These are phyloP conservation scores for Xanthoconium separans DNA, from an alignment of 1,284 basidiomycete genomes.

Conservation along the genomic window DNA sequence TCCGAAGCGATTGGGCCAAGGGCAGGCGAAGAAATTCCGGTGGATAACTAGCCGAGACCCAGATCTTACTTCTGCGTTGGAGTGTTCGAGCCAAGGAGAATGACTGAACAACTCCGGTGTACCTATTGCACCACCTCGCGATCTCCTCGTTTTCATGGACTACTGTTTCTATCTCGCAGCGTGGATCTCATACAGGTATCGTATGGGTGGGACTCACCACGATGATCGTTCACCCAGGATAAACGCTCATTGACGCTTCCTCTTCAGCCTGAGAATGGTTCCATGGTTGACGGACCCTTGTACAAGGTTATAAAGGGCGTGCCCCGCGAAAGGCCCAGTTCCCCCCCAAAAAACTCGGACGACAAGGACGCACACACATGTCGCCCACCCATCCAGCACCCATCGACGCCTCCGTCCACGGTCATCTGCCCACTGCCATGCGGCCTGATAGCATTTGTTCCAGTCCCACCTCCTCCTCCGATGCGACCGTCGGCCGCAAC, in stretches of 20 bases:
- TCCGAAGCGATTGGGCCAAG: not conserved
- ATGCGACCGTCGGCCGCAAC: slow-evolving; percentile 21
- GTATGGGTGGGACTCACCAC: not conserved
- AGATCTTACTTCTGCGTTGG: too few species aligned
- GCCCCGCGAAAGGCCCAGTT: not conserved
- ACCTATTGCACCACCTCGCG: too few species aligned
- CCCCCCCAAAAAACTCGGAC: not conserved
- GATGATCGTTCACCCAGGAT: not conserved
- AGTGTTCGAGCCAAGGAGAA: too few species aligned
- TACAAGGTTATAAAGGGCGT: slow-evolving; percentile 15
- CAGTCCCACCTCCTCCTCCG: slow-evolving; percentile 13
- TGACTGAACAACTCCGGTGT: too few species aligned
- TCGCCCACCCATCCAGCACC: not conserved
- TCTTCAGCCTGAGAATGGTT: slow-evolving; percentile 13
- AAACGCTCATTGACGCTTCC: slow-evolving; percentile 11
- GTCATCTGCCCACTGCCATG: slow-evolving; percentile 14
- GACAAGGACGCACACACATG: slow-evolving; percentile 3
- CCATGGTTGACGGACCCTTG: slow-evolving; percentile 12
- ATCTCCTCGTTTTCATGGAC: too few species aligned
- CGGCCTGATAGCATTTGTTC: slow-evolving; percentile 15
- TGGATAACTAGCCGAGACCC: too few species aligned
- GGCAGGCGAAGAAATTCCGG: too few species aligned
- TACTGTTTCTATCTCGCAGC: too few species aligned
- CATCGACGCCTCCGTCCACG: slow-evolving; percentile 1
- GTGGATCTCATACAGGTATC: too few species aligned